phyloP scores from a whole-genome alignment of 805 yeast species.

The Saccharomyces kudriavzevii region DNA sequence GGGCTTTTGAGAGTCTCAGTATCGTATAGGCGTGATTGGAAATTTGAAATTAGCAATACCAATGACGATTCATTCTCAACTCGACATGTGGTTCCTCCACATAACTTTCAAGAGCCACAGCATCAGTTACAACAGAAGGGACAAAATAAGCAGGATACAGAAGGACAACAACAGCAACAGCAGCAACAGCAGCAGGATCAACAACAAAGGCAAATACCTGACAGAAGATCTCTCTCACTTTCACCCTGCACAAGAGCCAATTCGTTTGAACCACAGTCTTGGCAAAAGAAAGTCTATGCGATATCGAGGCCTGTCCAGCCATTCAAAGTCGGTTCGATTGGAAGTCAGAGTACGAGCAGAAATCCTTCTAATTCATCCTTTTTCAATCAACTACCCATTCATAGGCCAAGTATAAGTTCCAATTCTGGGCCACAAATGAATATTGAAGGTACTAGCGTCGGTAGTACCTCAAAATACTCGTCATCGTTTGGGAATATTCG shows the following conservation, averaged over 20 bases:
- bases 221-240: conserved; percentile 16
- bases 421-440: conserved; percentile 21
- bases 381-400: conserved; percentile 33
- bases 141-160: neutral
- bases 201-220: conserved; percentile 2
- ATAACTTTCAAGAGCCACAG: neutral
- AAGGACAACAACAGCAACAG: neutral
- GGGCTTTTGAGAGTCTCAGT: conserved; percentile 73
- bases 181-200: neutral
- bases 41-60: conserved; percentile 41
- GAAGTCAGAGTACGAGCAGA: conserved; percentile 31
- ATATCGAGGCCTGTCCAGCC: conserved; percentile 27
- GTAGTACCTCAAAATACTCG: conserved; percentile 51
- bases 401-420: conserved; percentile 33
- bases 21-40: conserved; percentile 65
- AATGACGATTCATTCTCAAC: neutral
- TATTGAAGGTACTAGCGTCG: conserved; percentile 29
- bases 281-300: conserved; percentile 16
- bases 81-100: neutral
- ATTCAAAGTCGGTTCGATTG: conserved; percentile 33
- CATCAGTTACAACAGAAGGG: neutral
- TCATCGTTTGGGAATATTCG: conserved; percentile 69
- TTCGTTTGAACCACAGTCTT: conserved; percentile 13
- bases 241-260: conserved; percentile 19
- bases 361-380: conserved; percentile 40